Base-by-base conservation (phyloP, 2,329 filamentous ascomycete species). In the Cladosporium velox region DNA sequence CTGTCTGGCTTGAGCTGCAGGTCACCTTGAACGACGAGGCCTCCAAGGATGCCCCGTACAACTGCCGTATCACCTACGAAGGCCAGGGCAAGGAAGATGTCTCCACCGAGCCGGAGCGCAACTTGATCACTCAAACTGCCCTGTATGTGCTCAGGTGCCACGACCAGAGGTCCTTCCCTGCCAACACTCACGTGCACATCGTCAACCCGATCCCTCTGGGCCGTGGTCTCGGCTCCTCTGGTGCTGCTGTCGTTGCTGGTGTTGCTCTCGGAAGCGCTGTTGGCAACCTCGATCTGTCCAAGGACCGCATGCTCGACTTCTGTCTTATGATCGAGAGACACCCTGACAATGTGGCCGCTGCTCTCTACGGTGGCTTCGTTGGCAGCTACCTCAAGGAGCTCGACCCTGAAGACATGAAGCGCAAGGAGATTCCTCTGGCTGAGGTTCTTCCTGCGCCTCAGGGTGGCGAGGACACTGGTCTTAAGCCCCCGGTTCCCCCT, bases 281-380 rank as follows among this genome's bases (percentile, higher is more conserved):
- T 57, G 94, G 93, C 44, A 86, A 90, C 35, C 84, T 99, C 68
- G 84, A 89, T 54, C 82, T 99, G 69, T 88, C 87, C 66, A 89
- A 91, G 74, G 90, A 92, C 70, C 86, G 95, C 47, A 86, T 99
- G 77, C 89, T 99, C 73, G 95, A 99, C 80, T 99, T 93, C 78
- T 97, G 92, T 76, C 84, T 99, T 71, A 99, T 99, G 95, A 96
- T 97, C 79, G 77, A 97, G 80, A 88, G 92, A 70, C 93, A 97
- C 78, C 93, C 93, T 12, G 93, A 97, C 80, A 97, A 97, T 76
- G 92, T 99, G 61, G 95, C 93, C 66, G 95, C 95, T 15, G 93
- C 95, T 8, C 87, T 98, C 41, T 98, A 96, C 74, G 95, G 95
- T 71, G 95, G 95, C 35, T 98, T 99, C 72, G 93, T 99, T 30